Conservation (phyloP, 1,284 basidiomycete species). For the Sphagnurus paluster region DNA sequence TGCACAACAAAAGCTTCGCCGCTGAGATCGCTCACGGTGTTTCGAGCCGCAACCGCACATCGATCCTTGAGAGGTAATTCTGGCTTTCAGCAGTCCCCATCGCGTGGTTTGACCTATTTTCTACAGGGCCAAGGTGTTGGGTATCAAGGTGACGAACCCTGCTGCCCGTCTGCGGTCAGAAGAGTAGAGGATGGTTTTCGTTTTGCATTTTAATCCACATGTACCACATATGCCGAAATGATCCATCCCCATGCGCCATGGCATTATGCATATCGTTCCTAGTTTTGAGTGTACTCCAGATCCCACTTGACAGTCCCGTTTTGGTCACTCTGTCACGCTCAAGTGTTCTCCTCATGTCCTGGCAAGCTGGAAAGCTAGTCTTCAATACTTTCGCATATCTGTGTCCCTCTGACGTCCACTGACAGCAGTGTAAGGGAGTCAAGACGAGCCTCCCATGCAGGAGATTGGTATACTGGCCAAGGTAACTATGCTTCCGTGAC, state of each 20-base stretch:
- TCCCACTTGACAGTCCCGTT: constrained; percentile 2
- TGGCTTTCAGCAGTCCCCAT: background rate
- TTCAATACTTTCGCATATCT: background rate
- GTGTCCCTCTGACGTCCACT: background rate
- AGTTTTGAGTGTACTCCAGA: background rate
- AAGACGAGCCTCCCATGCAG: constrained; percentile 77
- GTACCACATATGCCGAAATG: constrained; percentile 39
- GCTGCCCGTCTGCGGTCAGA: constrained; percentile 95
- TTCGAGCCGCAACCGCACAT: constrained; percentile 93
- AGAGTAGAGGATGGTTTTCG: constrained; percentile 64
- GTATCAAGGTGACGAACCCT: constrained; percentile 94
- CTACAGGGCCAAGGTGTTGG: constrained; percentile 82
- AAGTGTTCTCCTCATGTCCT: constrained; percentile 13
- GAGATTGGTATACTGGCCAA: constrained; percentile 85
- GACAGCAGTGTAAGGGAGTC: constrained; percentile 10
- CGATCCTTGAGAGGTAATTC: constrained; percentile 85
- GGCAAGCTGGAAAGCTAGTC: constrained; percentile 21
- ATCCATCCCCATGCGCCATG: constrained; percentile 29
- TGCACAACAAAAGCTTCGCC: constrained; percentile 98
- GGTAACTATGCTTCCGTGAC: constrained; percentile 37
- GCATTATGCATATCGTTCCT: constrained; percentile 12
- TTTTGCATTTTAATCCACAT: constrained; percentile 33
- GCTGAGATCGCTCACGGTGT: constrained; percentile 98
- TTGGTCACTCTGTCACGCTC: constrained; percentile 3
- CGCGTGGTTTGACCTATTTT: constrained; percentile 9